Percentiles rank a stretch among this genome's conserved stretches.
phyloP scores from a whole-genome alignment of 495 filamentous ascomycete species.

The Talaromyces wortmannii region DNA sequence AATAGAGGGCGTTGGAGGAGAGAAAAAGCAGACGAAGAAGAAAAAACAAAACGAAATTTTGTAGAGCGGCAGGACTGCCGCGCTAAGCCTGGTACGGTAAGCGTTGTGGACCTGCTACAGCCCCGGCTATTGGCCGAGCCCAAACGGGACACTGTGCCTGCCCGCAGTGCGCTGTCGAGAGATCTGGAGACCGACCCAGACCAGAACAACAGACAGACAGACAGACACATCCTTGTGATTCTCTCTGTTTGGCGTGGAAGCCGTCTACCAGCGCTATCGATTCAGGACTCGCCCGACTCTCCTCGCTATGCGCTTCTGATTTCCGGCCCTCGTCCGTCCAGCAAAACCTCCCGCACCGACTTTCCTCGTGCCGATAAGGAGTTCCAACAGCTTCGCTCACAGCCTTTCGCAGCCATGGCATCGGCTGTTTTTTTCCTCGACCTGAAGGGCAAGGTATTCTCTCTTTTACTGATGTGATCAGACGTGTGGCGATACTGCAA shows the following conservation, averaged over 20 bases:
- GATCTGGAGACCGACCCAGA: neutral
- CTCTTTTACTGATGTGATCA: neutral
- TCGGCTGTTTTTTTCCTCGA: slow-evolving; percentile 99
- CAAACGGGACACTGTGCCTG: no score
- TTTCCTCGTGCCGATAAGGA: neutral
- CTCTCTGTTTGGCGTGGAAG: no score
- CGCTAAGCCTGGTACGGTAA: slow-evolving; percentile 29
- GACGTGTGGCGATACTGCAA: no score
- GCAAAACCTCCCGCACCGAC: neutral
- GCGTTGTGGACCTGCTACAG: neutral
- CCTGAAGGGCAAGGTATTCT: slow-evolving; percentile 93
- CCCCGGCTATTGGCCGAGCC: neutral
- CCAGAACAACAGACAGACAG: no score
- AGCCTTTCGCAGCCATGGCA: slow-evolving; percentile 57
- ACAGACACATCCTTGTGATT: no score
- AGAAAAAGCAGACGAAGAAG: slow-evolving; percentile 30
- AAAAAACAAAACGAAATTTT: slow-evolving; percentile 24
- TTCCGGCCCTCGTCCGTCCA: neutral
- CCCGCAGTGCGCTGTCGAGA: neutral
- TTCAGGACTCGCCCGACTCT: no score
- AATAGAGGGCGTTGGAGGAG: slow-evolving; percentile 62
- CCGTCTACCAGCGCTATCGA: no score
- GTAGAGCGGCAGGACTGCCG: slow-evolving; percentile 2
- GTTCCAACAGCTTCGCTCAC: neutral
- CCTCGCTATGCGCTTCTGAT: neutral